phyloP scores from a whole-genome alignment of 108 stramenopile genomes.

The Cyclostephanos tholiformis region DNA sequence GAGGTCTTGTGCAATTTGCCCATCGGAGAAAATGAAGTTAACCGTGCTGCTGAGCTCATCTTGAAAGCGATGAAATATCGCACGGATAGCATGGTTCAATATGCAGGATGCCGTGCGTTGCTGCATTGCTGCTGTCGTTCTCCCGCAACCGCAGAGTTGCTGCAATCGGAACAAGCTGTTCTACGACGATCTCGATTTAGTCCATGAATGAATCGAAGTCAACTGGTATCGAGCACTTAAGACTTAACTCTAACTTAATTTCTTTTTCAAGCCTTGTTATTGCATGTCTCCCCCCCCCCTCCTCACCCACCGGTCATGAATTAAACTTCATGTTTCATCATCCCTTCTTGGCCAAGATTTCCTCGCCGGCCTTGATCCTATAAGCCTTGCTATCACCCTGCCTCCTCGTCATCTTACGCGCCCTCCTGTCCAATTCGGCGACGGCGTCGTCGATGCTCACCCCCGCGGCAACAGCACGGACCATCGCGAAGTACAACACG shows the following conservation, averaged over 20 bases:
- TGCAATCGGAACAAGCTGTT: conserved; percentile 12
- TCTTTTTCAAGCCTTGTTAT: no score
- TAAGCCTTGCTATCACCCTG: conserved; percentile 93
- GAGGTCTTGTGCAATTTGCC: conserved; percentile 30
- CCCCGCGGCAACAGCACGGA: conserved; percentile 88
- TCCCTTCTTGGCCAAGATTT: conserved; percentile 64
- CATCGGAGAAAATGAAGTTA: conserved; percentile 17
- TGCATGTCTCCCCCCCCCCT: no score
- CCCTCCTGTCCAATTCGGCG: conserved; percentile 81
- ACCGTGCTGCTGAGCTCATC: conserved; percentile 8
- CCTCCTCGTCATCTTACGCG: conserved; percentile 92
- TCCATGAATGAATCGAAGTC: not conserved
- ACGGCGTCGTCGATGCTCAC: conserved; percentile 93
- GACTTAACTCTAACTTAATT: no score
- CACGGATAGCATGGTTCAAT: conserved; percentile 28
- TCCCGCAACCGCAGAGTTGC: conserved; percentile 12
- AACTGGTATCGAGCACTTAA: not conserved
- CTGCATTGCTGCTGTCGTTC: conserved; percentile 22
- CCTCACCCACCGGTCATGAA: not conserved
- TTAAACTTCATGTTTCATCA: not conserved
- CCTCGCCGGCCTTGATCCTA: conserved; percentile 88
- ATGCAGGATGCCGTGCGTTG: conserved; percentile 36
- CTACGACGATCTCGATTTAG: not conserved
- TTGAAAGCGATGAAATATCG: conserved; percentile 29
- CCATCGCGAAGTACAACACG: conserved; percentile 96